phyloP scores from a whole-genome alignment of 129 eudicot species.

The Mikania micrantha region DNA sequence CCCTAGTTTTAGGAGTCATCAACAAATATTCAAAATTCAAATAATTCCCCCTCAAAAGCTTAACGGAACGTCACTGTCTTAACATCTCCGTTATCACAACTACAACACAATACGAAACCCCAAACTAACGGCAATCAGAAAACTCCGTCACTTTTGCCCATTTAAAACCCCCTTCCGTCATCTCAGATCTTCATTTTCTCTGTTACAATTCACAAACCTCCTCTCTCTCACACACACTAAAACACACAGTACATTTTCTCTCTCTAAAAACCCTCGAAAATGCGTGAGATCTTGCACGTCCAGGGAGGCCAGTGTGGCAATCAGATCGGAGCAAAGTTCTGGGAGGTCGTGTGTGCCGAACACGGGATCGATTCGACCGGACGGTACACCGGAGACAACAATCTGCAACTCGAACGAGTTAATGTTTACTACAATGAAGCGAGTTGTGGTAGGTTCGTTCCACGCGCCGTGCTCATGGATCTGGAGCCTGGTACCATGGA shows the following conservation, averaged over 20 bases:
- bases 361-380: constrained; percentile 81
- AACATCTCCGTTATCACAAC: neutral
- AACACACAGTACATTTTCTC: neutral
- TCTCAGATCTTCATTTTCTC: constrained; percentile 1
- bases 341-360: constrained; percentile 70
- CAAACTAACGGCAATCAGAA: constrained; percentile 16
- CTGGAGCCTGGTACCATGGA: constrained; percentile 84
- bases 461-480: constrained; percentile 83
- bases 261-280: constrained; percentile 17
- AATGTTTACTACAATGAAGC: constrained; percentile 81
- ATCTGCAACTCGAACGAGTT: constrained; percentile 59
- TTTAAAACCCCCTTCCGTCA: constrained; percentile 13
- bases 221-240: neutral
- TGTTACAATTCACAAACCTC: constrained; percentile 5
- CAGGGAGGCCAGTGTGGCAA: constrained; percentile 83
- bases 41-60: constrained; percentile 5
- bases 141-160: constrained; percentile 18
- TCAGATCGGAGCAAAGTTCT: constrained; percentile 70
- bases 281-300: constrained; percentile 67
- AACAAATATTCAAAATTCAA: constrained; percentile 16
- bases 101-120: neutral
- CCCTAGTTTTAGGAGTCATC: neutral
- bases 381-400: constrained; percentile 49
- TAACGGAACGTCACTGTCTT: constrained; percentile 17
- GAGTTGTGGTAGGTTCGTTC: constrained; percentile 73